These are phyloP conservation scores for Neohortaea acidophila DNA, from an alignment of 495 filamentous ascomycete species.

Conservation along the genomic window DNA sequence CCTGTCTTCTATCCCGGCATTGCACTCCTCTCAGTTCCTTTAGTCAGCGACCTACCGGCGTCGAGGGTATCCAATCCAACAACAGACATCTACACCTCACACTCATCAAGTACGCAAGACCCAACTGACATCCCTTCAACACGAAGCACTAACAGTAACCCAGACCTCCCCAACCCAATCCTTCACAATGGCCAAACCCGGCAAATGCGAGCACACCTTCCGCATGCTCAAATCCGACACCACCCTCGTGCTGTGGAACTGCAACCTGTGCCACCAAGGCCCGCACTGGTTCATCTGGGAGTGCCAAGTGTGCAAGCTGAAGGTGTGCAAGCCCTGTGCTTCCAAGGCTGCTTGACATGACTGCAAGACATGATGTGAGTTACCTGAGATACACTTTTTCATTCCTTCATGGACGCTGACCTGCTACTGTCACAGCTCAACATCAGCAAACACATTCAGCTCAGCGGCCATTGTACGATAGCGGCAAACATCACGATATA, in stretches of 20 bases:
- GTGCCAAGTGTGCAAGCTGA: constrained; percentile 62
- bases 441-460: no score
- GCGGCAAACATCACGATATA: constrained; percentile 8
- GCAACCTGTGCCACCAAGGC: constrained; percentile 59
- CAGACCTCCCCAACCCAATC: neutral
- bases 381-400: no score
- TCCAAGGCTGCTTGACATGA: no score
- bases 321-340: constrained; percentile 54
- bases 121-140: neutral
- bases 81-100: neutral
- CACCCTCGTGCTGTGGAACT: constrained; percentile 61
- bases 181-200: constrained; percentile 44
- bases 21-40: neutral
- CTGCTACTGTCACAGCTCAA: no score
- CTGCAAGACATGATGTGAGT: no score
- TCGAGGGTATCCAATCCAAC: neutral
- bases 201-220: constrained; percentile 52
- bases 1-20: no score
- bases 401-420: no score
- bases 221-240: constrained; percentile 65
- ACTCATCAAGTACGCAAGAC: neutral
- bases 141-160: neutral
- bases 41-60: neutral
- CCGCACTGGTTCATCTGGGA: constrained; percentile 75
- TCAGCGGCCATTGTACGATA: no score